phyloP scores from a whole-genome alignment of 768 basidiomycete species.

The Auriscalpium vulgare region DNA sequence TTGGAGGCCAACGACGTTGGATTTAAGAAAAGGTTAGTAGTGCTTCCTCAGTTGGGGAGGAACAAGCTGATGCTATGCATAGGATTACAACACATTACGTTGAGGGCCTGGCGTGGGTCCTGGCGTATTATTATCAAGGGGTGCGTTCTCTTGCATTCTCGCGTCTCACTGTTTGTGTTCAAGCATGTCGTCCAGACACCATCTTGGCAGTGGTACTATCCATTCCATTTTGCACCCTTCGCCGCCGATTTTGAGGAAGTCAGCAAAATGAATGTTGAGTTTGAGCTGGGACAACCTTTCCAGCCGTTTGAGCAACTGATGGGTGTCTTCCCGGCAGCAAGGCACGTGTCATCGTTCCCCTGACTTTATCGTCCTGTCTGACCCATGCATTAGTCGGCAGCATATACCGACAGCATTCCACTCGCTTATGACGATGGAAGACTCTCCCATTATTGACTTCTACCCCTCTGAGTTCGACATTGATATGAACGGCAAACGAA shows the following conservation, averaged over 20 bases:
- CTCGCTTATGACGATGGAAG: constrained; percentile 73
- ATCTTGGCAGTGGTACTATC: constrained; percentile 99
- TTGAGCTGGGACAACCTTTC: constrained; percentile 80
- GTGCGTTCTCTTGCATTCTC: constrained; percentile 35
- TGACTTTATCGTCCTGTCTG: neutral
- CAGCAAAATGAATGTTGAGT: constrained; percentile 69
- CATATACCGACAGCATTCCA: constrained; percentile 89
- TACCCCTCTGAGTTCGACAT: constrained; percentile 89
- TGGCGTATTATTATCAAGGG: constrained; percentile 98
- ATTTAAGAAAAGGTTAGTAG: constrained; percentile 63
- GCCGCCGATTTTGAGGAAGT: constrained; percentile 88
- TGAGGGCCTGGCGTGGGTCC: constrained; percentile 92
- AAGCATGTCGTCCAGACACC: constrained; percentile 44
- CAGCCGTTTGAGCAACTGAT: constrained; percentile 96
- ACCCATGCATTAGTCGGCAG: constrained; percentile 46
- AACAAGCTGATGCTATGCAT: neutral
- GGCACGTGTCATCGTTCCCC: constrained; percentile 36
- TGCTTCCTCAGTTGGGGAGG: neutral
- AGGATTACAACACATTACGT: constrained; percentile 82
- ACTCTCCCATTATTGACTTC: constrained; percentile 93
- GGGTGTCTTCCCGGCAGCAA: constrained; percentile 95
- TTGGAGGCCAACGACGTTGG: constrained; percentile 60
- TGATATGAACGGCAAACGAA: constrained; percentile 99
- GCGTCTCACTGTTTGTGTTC: neutral
- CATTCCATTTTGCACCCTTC: constrained; percentile 97